Evolutionary conservation across 2,329 filamentous ascomycete genomes (phyloP).

Genomic region (Aspergillus jensenii): DNA sequence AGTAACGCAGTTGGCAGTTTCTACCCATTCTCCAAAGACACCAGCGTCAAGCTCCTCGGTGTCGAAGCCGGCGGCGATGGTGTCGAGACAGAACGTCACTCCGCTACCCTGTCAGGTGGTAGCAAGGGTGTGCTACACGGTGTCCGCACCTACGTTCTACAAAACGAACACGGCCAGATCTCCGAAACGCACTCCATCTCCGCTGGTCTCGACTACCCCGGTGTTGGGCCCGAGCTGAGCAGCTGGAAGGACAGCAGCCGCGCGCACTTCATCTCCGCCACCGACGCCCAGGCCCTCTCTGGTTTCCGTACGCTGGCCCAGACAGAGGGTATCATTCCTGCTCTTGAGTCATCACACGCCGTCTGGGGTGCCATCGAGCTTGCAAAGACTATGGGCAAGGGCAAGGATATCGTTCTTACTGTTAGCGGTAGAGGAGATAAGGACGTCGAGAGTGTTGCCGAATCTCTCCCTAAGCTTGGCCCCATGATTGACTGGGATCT

Average conservation of each 20-base stretch:
- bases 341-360: conserved; percentile 89
- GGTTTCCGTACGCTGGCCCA: conserved; percentile 84
- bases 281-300: conserved; percentile 83
- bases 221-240: conserved; percentile 88
- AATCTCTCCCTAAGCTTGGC: conserved; percentile 84
- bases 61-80: conserved; percentile 96
- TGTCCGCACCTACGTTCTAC: conserved; percentile 91
- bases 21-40: conserved; percentile 87
- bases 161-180: conserved; percentile 91
- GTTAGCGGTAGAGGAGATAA: conserved; percentile 93
- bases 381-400: conserved; percentile 88
- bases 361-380: conserved; percentile 86
- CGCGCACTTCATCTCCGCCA: conserved; percentile 86
- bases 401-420: conserved; percentile 89
- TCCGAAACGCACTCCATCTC: conserved; percentile 94
- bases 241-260: conserved; percentile 89
- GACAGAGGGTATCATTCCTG: conserved; percentile 94
- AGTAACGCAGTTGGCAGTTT: conserved; percentile 98
- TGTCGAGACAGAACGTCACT: conserved; percentile 79
- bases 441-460: conserved; percentile 96
- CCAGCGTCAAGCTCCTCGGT: conserved; percentile 80
- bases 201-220: conserved; percentile 94
- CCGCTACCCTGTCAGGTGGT: conserved; percentile 82
- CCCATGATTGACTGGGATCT: conserved; percentile 79
- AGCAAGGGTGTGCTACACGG: conserved; percentile 93